Base-by-base conservation (phyloP, 2,329 filamentous ascomycete species). In the Fusarium pseudoanthophilum region DNA sequence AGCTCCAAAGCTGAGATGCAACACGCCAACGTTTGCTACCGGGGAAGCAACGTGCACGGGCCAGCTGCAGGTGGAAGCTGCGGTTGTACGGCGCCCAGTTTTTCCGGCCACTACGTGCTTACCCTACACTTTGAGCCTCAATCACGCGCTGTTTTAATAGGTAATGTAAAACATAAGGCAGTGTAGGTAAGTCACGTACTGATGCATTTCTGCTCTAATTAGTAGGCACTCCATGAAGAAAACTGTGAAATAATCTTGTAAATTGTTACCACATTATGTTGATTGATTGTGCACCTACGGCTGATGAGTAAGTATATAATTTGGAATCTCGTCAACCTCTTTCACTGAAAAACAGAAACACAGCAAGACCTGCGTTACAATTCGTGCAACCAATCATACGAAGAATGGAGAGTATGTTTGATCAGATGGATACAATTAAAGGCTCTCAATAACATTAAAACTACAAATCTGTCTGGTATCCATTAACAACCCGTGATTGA, bases 1-100 rank as follows among this genome's bases (percentile, higher is more conserved):
- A 78, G 76, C 76, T 78, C 67, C 65, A 57, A 57, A 73, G 73
- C 74, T 78, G 70, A 69, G 66, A 69, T 75, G 63, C 66, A 64
- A 76, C 73, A 73, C 68, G 64, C 71, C 67, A 66, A 72, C 64
- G 70, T 60, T 73, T 72, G 59, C 70, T 73, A 51, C 63, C 39
- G 39, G 56, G 69, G 61, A 75, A 75, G 69, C 62, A 69, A 73
- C 65, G 63, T 46, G 75, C 75, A 77, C 75, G 65, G 75, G 37
- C 75, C 73, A 64, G 4, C 3, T 34, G 10, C 37, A 51, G 43
- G 49, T 62, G 21, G 40, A 43, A 66, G 57, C 71, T 64, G 16
- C 24, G 15, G 28, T 45, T 49, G 37, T 32, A 32, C 69, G 66
- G 75, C 62, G 60, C 55, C 13, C 65, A 30, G n/a, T 71, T 77